phyloP scores from a whole-genome alignment of 2,329 filamentous ascomycete species.

The Phyllachora maydis region DNA sequence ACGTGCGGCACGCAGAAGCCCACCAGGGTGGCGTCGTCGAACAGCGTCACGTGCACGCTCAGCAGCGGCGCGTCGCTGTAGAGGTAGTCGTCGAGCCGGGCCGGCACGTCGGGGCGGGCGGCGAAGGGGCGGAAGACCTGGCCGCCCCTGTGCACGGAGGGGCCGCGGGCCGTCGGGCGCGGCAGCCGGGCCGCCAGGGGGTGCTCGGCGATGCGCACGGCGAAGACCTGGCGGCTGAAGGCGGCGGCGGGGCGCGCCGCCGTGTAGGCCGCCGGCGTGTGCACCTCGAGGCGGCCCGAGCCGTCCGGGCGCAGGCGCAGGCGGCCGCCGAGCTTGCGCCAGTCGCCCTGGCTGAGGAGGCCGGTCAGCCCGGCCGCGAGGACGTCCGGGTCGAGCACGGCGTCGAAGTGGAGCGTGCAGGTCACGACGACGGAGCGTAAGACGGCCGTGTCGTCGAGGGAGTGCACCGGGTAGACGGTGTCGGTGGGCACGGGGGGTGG shows the following conservation, averaged over 20 bases:
- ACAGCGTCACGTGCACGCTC: constrained; percentile 23
- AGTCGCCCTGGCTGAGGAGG: constrained; percentile 19
- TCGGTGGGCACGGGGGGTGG: constrained; percentile 6
- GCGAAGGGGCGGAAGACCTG: constrained; percentile 8
- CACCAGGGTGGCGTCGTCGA: constrained; percentile 26
- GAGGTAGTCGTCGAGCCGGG: constrained; percentile 16
- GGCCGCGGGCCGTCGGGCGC: constrained; percentile 7
- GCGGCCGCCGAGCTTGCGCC: constrained; percentile 23
- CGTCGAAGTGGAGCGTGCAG: constrained; percentile 20
- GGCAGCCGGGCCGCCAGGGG: constrained; percentile 17
- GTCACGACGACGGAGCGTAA: constrained; percentile 9
- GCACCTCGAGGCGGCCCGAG: constrained; percentile 9
- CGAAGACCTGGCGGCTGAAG: constrained; percentile 15
- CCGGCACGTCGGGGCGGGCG: constrained; percentile 8
- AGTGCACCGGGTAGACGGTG: constrained; percentile 12
- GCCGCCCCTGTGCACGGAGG: constrained; percentile 10
- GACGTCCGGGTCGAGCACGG: constrained; percentile 19
- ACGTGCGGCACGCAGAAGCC: constrained; percentile 23
- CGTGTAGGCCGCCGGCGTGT: constrained; percentile 11
- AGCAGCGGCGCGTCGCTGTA: constrained; percentile 20
- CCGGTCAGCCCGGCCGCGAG: constrained; percentile 13
- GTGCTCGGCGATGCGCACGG: constrained; percentile 17
- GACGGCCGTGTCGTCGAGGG: constrained; percentile 10
- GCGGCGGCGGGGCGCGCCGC: constrained; percentile 14
- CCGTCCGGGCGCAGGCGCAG: constrained; percentile 12